Percentiles rank a stretch among this genome's conserved stretches.
Evolutionary conservation across 202 grass and related monocot genomes (phyloP).

Genomic region (Elaeis oleifera): DNA sequence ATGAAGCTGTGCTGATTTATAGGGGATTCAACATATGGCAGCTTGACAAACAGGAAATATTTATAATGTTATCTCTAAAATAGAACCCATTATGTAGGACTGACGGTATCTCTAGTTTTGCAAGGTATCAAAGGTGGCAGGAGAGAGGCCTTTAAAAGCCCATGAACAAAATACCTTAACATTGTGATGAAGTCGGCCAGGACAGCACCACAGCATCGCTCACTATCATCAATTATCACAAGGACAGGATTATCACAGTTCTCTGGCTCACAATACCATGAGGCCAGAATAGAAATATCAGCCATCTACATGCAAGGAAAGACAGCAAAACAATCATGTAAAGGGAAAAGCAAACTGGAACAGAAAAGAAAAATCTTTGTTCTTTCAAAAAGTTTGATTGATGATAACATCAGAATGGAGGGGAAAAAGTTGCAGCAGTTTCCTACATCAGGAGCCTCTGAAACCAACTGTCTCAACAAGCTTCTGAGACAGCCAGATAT

Average conservation of each 20-base stretch:
- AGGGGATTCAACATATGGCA: too few relatives aligned
- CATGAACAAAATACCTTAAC: conserved; percentile 37
- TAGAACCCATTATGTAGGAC: too few relatives aligned
- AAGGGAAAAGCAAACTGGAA: not conserved
- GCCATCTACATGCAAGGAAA: conserved; percentile 28
- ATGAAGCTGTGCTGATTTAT: too few relatives aligned
- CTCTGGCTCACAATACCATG: conserved; percentile 55
- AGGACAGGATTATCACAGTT: conserved; percentile 62
- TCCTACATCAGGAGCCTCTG: conserved; percentile 62
- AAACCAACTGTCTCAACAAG: conserved; percentile 67
- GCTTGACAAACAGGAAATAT: too few relatives aligned
- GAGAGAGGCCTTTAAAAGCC: too few relatives aligned
- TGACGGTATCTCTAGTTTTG: too few relatives aligned
- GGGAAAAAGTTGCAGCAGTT: conserved; percentile 4
- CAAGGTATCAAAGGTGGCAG: too few relatives aligned
- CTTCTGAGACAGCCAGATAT: conserved; percentile 59
- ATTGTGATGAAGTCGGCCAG: conserved; percentile 64
- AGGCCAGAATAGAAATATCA: conserved; percentile 55
- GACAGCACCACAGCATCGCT: conserved; percentile 54
- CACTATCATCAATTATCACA: conserved; percentile 83
- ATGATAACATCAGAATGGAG: not conserved
- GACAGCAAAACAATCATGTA: conserved; percentile 13
- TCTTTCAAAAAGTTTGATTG: not conserved
- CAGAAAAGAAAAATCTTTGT: not conserved
- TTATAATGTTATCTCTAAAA: too few relatives aligned